These are phyloP conservation scores for Cladophialophora exuberans DNA, from an alignment of 2,329 filamentous ascomycete genomes.

Conservation along the genomic window DNA sequence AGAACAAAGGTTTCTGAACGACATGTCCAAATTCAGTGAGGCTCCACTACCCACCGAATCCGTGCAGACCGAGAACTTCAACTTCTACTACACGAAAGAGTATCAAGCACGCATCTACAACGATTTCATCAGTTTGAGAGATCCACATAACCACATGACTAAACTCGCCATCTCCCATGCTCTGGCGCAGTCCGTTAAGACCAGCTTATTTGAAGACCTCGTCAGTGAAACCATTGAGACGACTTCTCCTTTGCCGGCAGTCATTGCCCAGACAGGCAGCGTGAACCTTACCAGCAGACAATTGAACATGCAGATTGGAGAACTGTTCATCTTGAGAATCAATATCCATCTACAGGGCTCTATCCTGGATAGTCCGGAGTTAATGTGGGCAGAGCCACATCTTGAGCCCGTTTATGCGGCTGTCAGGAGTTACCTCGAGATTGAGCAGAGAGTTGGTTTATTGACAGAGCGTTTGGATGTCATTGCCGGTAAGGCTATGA, in stretches of 20 bases:
- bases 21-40: conserved; percentile 90
- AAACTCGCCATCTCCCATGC: conserved; percentile 97
- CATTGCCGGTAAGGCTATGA: conserved; percentile 54
- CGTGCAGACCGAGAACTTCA: conserved; percentile 95
- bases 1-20: conserved; percentile 88
- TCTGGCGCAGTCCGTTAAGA: conserved; percentile 95
- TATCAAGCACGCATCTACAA: conserved; percentile 99
- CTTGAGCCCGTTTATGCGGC: conserved; percentile 96
- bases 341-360: conserved; percentile 98
- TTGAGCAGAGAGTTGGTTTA: conserved; percentile 91
- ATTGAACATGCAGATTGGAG: conserved; percentile 99
- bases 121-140: conserved; percentile 93
- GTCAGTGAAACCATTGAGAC: conserved; percentile 91
- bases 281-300: conserved; percentile 84
- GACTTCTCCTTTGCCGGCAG: conserved; percentile 88
- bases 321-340: conserved; percentile 95
- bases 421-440: conserved; percentile 92
- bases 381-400: conserved; percentile 98
- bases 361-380: conserved; percentile 91
- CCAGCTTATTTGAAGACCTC: conserved; percentile 92
- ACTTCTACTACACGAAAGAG: conserved; percentile 98
- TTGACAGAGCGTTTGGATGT: conserved; percentile 89
- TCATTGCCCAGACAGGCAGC: conserved; percentile 90
- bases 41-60: conserved; percentile 88
- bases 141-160: conserved; percentile 97